A percentile compares a stretch with the other conserved stretches of the same genome.
These are phyloP conservation scores for Globisporangium uncinulatum DNA, from an alignment of 352 stramenopile genomes.

Conservation along the genomic window DNA sequence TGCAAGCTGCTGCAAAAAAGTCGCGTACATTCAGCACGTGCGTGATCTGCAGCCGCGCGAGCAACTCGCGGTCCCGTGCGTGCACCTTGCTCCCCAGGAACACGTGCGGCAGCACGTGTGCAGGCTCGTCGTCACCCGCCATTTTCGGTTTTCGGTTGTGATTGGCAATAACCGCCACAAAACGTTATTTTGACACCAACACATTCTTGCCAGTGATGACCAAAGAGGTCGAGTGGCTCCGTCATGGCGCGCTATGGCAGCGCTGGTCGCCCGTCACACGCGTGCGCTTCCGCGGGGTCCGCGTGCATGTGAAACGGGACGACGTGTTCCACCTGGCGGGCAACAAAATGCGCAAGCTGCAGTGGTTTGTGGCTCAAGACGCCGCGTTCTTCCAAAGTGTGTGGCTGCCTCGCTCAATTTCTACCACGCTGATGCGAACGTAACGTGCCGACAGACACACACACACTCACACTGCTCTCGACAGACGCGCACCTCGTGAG, in stretches of 20 bases:
- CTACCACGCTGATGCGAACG: not conserved
- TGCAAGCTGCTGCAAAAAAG: not conserved
- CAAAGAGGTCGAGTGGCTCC: not conserved
- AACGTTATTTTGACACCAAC: too few species aligned
- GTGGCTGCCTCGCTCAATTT: not conserved
- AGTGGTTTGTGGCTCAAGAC: constrained; percentile 66
- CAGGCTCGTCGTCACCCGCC: constrained; percentile 31
- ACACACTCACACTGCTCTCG: not conserved
- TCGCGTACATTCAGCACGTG: constrained; percentile 74
- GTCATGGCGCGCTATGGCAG: not conserved
- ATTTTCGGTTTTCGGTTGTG: not conserved
- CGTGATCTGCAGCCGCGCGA: constrained; percentile 59
- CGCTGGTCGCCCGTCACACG: constrained; percentile 45
- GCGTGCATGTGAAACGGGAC: constrained; percentile 82
- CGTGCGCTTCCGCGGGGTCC: constrained; percentile 57
- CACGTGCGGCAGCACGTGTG: constrained; percentile 61
- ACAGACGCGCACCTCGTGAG: constrained; percentile 55
- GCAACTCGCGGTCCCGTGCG: constrained; percentile 56
- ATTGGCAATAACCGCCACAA: too few species aligned
- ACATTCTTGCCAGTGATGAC: not conserved
- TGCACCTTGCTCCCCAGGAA: constrained; percentile 65
- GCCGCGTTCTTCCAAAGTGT: constrained; percentile 50
- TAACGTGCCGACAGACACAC: too few species aligned
- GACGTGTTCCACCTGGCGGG: constrained; percentile 75
- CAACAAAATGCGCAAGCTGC: constrained; percentile 89